Conservation (phyloP, 306 rosid genomes). For the Fragaria ananassa region DNA sequence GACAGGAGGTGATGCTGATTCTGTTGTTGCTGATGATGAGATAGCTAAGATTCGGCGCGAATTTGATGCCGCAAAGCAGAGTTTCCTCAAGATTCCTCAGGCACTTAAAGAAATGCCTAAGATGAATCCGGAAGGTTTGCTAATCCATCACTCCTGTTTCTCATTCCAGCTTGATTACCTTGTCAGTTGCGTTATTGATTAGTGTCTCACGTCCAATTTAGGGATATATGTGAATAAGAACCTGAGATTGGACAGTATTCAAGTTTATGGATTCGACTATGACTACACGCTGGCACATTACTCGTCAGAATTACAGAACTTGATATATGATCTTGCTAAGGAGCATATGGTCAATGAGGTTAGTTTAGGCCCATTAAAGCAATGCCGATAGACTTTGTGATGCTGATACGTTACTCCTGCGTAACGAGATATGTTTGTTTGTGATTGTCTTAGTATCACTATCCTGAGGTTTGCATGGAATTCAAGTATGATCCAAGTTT, state of each 20-base stretch:
- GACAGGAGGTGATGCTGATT: slow-evolving; percentile 13
- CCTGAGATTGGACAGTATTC: slow-evolving; percentile 68
- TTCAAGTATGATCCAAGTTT: slow-evolving; percentile 77
- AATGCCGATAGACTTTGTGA: slow-evolving; percentile 6
- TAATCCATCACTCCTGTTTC: slow-evolving; percentile 2
- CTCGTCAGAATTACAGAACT: slow-evolving; percentile 71
- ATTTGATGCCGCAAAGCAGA: slow-evolving; percentile 60
- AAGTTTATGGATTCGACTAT: slow-evolving; percentile 92
- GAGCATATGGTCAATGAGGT: slow-evolving; percentile 87
- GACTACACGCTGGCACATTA: slow-evolving; percentile 96
- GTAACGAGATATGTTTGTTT: slow-evolving; percentile 20
- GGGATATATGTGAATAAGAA: slow-evolving; percentile 89
- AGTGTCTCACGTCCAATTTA: slow-evolving; percentile 26
- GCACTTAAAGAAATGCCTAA: slow-evolving; percentile 59
- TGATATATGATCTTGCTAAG: slow-evolving; percentile 93
- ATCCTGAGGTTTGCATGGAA: slow-evolving; percentile 73
- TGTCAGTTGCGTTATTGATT: slow-evolving; percentile 17
- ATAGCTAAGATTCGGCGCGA: slow-evolving; percentile 50
- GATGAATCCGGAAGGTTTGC: slow-evolving; percentile 84
- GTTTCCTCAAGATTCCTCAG: slow-evolving; percentile 60
- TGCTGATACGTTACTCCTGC: neutral
- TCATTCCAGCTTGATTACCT: neutral
- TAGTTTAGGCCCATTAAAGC: slow-evolving; percentile 17
- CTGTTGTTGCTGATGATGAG: slow-evolving; percentile 38
- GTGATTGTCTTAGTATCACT: slow-evolving; percentile 63